Percentiles rank a stretch among this genome's conserved stretches.
These are phyloP conservation scores for Aureobasidium leucospermi DNA, from an alignment of 2,329 filamentous ascomycete species.

Conservation along the genomic window DNA sequence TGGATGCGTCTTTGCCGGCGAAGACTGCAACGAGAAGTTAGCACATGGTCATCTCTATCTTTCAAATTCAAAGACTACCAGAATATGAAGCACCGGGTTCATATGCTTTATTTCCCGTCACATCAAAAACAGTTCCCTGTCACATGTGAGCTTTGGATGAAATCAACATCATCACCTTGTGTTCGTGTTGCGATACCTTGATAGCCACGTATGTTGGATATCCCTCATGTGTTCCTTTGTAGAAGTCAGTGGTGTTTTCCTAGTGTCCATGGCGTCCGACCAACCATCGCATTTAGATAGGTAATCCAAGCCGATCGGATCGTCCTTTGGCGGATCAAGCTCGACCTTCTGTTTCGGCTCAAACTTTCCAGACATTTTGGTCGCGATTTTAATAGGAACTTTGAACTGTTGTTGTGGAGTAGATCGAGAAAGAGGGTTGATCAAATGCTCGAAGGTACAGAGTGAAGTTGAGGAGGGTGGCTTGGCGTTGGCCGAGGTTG, in stretches of 20 bases:
- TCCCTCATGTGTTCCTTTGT: constrained; percentile 54
- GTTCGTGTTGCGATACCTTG: constrained; percentile 32
- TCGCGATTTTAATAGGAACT: neutral
- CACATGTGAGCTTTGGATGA: neutral
- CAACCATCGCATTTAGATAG: constrained; percentile 75
- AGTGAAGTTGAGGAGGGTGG: neutral
- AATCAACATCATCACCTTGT: neutral
- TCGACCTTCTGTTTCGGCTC: constrained; percentile 70
- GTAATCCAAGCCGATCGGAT: constrained; percentile 73
- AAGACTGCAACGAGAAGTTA: constrained; percentile 62
- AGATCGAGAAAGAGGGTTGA: neutral
- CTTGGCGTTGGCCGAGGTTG: constrained; percentile 7
- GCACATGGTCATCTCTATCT: neutral
- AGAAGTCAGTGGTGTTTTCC: neutral
- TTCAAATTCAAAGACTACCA: constrained; percentile 48
- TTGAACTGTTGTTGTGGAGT: neutral
- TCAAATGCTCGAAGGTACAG: neutral
- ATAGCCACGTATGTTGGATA: constrained; percentile 55
- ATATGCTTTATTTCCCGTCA: constrained; percentile 83
- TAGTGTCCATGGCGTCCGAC: neutral
- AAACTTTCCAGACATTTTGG: constrained; percentile 38
- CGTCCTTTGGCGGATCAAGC: constrained; percentile 78
- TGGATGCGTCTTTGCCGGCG: constrained; percentile 90
- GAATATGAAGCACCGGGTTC: constrained; percentile 75
- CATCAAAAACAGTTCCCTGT: constrained; percentile 83